Evolutionary conservation across 2,329 filamentous ascomycete species (phyloP).

Genomic region (Curvularia sp.): DNA sequence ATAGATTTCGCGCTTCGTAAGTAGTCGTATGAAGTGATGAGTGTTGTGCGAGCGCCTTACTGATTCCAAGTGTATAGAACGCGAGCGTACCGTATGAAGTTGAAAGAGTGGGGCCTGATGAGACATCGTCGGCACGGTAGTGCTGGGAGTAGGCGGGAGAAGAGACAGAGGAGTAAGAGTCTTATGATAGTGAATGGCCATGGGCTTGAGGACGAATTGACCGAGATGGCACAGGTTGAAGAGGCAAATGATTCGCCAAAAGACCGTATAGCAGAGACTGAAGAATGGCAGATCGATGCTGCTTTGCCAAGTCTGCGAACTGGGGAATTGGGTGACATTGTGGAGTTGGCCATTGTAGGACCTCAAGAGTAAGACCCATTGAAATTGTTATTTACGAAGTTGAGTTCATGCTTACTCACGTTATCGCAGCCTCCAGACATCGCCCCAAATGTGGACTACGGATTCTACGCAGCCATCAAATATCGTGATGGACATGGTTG

Average conservation of each 20-base stretch:
- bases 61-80: conserved; percentile 30
- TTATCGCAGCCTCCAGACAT: conserved; percentile 16
- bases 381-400: neutral
- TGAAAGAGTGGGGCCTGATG: conserved; percentile 47
- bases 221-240: conserved; percentile 11
- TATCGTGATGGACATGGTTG: conserved; percentile 39
- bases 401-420: conserved; percentile 5
- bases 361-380: conserved; percentile 15
- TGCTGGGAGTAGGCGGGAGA: conserved; percentile 8
- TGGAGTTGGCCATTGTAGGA: conserved; percentile 21
- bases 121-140: conserved; percentile 29
- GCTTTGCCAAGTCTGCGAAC: conserved; percentile 3
- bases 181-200: conserved; percentile 10
- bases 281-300: conserved; percentile 19
- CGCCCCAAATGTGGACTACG: conserved; percentile 26
- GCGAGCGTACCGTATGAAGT: conserved; percentile 47
- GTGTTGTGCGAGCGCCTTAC: neutral
- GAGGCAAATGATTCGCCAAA: neutral
- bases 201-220: conserved; percentile 14
- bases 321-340: conserved; percentile 3
- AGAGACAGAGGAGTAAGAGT: conserved; percentile 2
- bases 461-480: conserved; percentile 19
- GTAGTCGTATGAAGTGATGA: conserved; percentile 11
- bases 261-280: conserved; percentile 8
- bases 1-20: conserved; percentile 47